Percentiles rank a stretch among this genome's conserved stretches.
Conservation (phyloP, 1,139 yeast genomes). For the Wickerhamomyces sp. region DNA sequence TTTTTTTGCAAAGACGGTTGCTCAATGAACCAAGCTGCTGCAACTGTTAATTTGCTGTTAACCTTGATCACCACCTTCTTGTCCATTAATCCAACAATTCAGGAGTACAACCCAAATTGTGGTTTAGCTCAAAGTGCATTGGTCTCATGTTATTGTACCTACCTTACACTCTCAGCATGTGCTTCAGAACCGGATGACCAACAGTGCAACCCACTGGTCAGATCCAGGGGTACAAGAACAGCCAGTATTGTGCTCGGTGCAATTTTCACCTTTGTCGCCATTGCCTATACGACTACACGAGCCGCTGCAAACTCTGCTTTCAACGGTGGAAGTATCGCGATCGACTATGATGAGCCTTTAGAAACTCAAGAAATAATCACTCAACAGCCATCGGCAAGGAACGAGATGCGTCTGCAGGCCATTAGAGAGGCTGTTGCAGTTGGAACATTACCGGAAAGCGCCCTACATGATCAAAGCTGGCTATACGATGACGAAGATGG, state of each 20-base stretch:
- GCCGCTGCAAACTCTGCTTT: conserved; percentile 86
- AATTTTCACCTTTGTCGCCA: conserved; percentile 86
- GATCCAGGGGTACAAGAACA: conserved; percentile 88
- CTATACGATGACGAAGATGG: conserved; percentile 41
- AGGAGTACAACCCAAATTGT: conserved; percentile 90
- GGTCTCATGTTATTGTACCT: conserved; percentile 93
- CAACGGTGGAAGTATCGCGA: conserved; percentile 29
- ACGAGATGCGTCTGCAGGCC: conserved; percentile 82
- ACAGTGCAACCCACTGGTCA: conserved; percentile 82
- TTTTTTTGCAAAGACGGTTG: conserved; percentile 86
- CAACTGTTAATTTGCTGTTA: conserved; percentile 67
- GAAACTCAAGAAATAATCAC: conserved; percentile 32
- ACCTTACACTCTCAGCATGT: conserved; percentile 87
- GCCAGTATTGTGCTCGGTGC: conserved; percentile 89
- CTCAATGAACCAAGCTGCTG: conserved; percentile 85
- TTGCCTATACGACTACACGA: conserved; percentile 94
- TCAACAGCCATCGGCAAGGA: conserved; percentile 54
- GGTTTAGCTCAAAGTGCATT: conserved; percentile 96
- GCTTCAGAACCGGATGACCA: conserved; percentile 95
- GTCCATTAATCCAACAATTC: conserved; percentile 79
- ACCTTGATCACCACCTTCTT: conserved; percentile 59
- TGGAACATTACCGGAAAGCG: conserved; percentile 92
- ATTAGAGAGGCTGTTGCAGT: conserved; percentile 90
- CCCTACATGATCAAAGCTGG: conserved; percentile 66
- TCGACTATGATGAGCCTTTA: conserved; percentile 33